Conservation (phyloP, 2,329 filamentous ascomycete species). For the Apiospora phragmitis region DNA sequence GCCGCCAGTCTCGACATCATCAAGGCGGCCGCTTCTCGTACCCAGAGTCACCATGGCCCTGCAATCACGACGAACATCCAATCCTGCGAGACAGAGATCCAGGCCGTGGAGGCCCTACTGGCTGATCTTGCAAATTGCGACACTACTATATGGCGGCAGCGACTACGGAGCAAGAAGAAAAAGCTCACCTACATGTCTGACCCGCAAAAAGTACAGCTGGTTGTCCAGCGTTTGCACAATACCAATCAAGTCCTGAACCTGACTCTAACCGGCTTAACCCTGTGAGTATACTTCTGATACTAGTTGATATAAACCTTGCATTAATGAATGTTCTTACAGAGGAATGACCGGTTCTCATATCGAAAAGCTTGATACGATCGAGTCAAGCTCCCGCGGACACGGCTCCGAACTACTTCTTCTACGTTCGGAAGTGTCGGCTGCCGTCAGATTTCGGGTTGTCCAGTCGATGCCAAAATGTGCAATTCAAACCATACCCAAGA, state of each 20-base stretch:
- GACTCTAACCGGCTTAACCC: background rate
- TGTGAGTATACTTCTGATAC: background rate
- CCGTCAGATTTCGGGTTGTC: too few species aligned
- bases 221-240: constrained; percentile 11
- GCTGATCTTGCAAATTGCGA: constrained; percentile 11
- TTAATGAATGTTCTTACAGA: background rate
- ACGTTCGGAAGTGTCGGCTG: too few species aligned
- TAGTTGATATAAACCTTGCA: background rate
- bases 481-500: too few species aligned
- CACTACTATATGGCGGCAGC: constrained; percentile 8
- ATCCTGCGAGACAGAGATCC: constrained; percentile 10
- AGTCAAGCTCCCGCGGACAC: background rate
- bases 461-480: too few species aligned
- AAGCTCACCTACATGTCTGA: constrained; percentile 13
- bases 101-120: background rate
- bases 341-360: constrained; percentile 1
- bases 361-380: constrained; percentile 7
- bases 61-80: background rate
- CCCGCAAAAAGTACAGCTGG: constrained; percentile 7
- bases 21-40: background rate
- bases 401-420: constrained; percentile 7
- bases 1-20: background rate
- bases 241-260: constrained; percentile 10
- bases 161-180: constrained; percentile 7
- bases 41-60: background rate